A percentile compares a stretch with the other conserved stretches of the same genome.
Evolutionary conservation across 805 yeast species (phyloP).

Genomic region (Lipomyces chichibuensis): DNA sequence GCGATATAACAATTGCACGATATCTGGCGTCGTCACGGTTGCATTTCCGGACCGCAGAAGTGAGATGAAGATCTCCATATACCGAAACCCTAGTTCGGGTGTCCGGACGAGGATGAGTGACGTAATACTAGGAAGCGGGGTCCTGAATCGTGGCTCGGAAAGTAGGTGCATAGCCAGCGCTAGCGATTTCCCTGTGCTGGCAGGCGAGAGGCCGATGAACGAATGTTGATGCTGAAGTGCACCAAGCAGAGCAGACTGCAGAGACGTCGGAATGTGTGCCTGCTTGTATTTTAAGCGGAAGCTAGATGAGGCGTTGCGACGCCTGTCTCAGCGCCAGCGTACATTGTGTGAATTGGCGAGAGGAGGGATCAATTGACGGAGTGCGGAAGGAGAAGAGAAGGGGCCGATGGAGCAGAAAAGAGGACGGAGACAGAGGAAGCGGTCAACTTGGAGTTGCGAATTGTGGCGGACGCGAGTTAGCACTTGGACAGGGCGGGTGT

Average conservation of each 20-base stretch:
- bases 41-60: conserved; percentile 28
- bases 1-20: conserved; percentile 41
- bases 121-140: conserved; percentile 30
- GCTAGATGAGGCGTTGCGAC: conserved; percentile 48
- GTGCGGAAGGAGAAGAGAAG: conserved; percentile 8
- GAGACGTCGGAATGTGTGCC: conserved; percentile 16
- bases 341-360: conserved; percentile 25
- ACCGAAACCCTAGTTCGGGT: conserved; percentile 44
- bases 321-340: conserved; percentile 45
- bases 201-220: conserved; percentile 39
- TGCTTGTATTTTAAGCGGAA: conserved; percentile 13
- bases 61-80: conserved; percentile 30
- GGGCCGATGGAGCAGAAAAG: conserved; percentile 5
- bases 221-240: conserved; percentile 32
- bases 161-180: conserved; percentile 41
- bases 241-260: conserved; percentile 22
- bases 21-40: conserved; percentile 18
- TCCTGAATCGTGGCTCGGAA: conserved; percentile 27
- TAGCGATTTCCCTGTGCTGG: conserved; percentile 46
- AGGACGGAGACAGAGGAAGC: conserved; percentile 1
- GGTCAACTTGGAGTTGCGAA: neutral
- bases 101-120: conserved; percentile 45
- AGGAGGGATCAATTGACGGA: conserved; percentile 7
- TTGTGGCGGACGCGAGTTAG: neutral
- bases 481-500: neutral